These are phyloP conservation scores for Suhomyces kunorum DNA, from an alignment of 1,139 yeast species.

Conservation along the genomic window DNA sequence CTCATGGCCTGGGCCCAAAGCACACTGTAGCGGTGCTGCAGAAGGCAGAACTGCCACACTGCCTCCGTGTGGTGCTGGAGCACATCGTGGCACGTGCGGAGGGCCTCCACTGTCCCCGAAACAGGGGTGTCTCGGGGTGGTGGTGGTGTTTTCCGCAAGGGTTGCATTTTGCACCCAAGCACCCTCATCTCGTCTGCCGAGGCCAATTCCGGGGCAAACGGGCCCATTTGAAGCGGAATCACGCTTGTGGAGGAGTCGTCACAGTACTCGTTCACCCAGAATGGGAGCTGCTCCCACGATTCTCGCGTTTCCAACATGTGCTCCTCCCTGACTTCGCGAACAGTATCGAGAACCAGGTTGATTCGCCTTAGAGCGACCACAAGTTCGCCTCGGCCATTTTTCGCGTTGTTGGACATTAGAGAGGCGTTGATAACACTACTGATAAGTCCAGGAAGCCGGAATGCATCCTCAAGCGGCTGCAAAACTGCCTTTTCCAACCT, in stretches of 20 bases:
- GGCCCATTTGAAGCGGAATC: not conserved
- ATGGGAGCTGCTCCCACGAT: not conserved
- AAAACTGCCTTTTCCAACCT: not conserved
- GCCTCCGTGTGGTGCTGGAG: not conserved
- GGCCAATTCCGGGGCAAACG: not conserved
- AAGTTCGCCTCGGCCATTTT: conserved; percentile 1
- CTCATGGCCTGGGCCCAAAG: conserved; percentile 21
- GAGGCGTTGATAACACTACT: not conserved
- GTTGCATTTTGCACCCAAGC: conserved; percentile 8
- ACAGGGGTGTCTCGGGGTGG: too few relatives aligned
- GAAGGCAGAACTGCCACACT: conserved; percentile 13
- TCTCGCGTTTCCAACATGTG: not conserved
- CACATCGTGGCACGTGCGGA: not conserved
- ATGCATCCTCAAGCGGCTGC: conserved; percentile 12
- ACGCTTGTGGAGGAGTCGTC: not conserved
- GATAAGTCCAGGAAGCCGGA: conserved; percentile 8
- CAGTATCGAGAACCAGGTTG: conserved; percentile 1
- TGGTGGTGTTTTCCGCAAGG: too few relatives aligned
- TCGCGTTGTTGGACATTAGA: too few relatives aligned
- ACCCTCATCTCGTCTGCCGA: conserved; percentile 6
- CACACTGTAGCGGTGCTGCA: conserved; percentile 19
- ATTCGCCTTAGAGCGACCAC: not conserved
- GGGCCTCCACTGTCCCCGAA: not conserved
- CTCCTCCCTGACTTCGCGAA: not conserved
- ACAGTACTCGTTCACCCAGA: not conserved